Percentiles rank a stretch among this genome's conserved stretches.
These are phyloP conservation scores for Saccharomyces mikatae DNA, from an alignment of 805 yeast species.

Conservation along the genomic window DNA sequence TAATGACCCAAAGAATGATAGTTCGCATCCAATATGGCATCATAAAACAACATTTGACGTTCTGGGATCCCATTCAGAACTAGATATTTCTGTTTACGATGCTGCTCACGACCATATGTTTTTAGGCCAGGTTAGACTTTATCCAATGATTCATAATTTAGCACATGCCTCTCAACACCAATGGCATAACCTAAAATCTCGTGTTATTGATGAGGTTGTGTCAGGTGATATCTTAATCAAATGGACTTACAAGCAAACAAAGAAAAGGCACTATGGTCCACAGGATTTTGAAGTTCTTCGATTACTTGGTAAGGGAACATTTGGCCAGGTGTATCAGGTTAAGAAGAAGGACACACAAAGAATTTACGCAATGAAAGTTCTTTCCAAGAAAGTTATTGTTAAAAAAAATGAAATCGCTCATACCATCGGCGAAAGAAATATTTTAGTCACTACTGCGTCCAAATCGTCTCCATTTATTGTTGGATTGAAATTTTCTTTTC, in stretches of 20 bases:
- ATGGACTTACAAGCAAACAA: slow-evolving; percentile 61
- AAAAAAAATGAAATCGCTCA: slow-evolving; percentile 97
- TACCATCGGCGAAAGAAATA: slow-evolving; percentile 94
- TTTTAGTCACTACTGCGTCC: slow-evolving; percentile 84
- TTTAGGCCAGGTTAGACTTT: slow-evolving; percentile 72
- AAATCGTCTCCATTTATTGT: slow-evolving; percentile 90
- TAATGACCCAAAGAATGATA: slow-evolving; percentile 4
- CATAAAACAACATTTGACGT: slow-evolving; percentile 92
- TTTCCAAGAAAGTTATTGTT: slow-evolving; percentile 89
- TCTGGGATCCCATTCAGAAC: slow-evolving; percentile 70
- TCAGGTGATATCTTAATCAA: slow-evolving; percentile 70
- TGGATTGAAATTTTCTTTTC: slow-evolving; percentile 91
- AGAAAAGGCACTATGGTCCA: slow-evolving; percentile 80
- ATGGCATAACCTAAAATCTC: slow-evolving; percentile 70
- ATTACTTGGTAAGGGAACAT: slow-evolving; percentile 90
- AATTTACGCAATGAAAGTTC: slow-evolving; percentile 94
- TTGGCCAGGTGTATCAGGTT: slow-evolving; percentile 96
- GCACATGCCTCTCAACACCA: slow-evolving; percentile 40
- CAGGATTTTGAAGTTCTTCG: slow-evolving; percentile 89
- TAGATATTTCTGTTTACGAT: slow-evolving; percentile 89
- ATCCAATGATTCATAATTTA: slow-evolving; percentile 42
- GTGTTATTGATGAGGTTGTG: slow-evolving; percentile 68
- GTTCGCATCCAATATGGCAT: slow-evolving; percentile 71
- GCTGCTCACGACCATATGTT: slow-evolving; percentile 73
- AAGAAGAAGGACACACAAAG: slow-evolving; percentile 82